phyloP scores from a whole-genome alignment of 495 filamentous ascomycete species.

The Talaromyces adpressus region DNA sequence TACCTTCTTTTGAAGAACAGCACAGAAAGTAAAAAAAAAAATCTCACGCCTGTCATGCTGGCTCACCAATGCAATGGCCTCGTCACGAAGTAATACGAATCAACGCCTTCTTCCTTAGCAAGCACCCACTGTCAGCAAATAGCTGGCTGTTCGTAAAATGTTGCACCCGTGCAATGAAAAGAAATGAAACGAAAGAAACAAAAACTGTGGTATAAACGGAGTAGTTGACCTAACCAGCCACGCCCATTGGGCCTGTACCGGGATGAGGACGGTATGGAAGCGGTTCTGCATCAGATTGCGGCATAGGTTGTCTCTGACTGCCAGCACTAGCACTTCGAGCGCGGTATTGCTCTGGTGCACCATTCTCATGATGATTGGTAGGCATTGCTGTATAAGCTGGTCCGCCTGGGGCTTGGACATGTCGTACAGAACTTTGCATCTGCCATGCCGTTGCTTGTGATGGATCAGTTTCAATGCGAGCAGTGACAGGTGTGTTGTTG shows the following conservation, averaged over 20 bases:
- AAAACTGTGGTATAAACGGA: constrained; percentile 8
- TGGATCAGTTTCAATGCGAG: constrained; percentile 72
- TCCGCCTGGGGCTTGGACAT: constrained; percentile 57
- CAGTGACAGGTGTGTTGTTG: constrained; percentile 32
- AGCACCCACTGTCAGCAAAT: constrained; percentile 3
- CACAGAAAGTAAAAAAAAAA: constrained; percentile 13
- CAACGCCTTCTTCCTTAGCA: constrained; percentile 8
- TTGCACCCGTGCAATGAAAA: constrained; percentile 2
- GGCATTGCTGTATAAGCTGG: constrained; percentile 27
- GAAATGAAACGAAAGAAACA: constrained; percentile 13
- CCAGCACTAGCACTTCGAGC: constrained; percentile 36
- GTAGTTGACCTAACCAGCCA: constrained; percentile 26
- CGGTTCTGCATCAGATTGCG: constrained; percentile 21
- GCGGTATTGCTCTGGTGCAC: constrained; percentile 22
- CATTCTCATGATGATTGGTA: constrained; percentile 20
- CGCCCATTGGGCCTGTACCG: constrained; percentile 37
- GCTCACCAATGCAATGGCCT: constrained; percentile 8
- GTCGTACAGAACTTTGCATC: constrained; percentile 72
- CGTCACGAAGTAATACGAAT: constrained; percentile 4
- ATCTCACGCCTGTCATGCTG: constrained; percentile 12
- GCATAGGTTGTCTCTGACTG: constrained; percentile 26
- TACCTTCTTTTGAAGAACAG: neutral
- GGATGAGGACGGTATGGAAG: constrained; percentile 35
- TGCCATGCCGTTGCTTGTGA: constrained; percentile 64
- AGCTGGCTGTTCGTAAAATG: neutral